These are phyloP conservation scores for Circinella umbellata DNA, from an alignment of 371 early-diverging fungal species.

Conservation along the genomic window DNA sequence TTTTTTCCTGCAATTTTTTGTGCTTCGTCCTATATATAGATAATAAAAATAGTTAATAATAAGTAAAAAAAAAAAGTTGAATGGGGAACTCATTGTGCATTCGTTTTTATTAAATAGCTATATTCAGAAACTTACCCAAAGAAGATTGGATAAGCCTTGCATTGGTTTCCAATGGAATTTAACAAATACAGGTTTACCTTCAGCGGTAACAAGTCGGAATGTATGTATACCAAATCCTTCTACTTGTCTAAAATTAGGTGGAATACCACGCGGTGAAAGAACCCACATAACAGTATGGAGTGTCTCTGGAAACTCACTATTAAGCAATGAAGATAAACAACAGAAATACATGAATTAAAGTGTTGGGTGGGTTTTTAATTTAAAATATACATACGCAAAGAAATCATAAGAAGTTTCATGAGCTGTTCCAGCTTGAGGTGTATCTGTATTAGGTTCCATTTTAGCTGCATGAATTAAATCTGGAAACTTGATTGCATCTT, in stretches of 20 bases:
- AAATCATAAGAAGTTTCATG: conserved; percentile 60
- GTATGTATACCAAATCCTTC: conserved; percentile 54
- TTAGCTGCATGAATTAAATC: conserved; percentile 58
- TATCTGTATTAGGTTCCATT: conserved; percentile 52
- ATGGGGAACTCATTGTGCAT: too few species aligned
- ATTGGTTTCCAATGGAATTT: conserved; percentile 62
- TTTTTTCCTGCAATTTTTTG: conserved; percentile 55
- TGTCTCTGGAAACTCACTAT: conserved; percentile 39
- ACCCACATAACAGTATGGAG: conserved; percentile 51
- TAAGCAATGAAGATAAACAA: not conserved
- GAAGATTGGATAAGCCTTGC: conserved; percentile 43
- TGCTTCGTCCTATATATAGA: conserved; percentile 42
- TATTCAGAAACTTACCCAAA: conserved; percentile 31
- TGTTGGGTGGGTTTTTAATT: not conserved
- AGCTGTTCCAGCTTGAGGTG: conserved; percentile 54
- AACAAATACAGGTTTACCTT: conserved; percentile 43
- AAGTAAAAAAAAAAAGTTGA: too few species aligned
- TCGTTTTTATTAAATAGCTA: too few species aligned
- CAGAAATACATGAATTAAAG: not conserved
- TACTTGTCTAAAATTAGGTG: conserved; percentile 42
- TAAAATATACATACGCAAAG: conserved; percentile 28
- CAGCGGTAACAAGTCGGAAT: conserved; percentile 53
- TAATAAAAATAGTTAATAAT: not conserved
- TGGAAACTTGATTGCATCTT: conserved; percentile 54
- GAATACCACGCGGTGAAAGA: conserved; percentile 52